Evolutionary conservation across 2,329 filamentous ascomycete genomes (phyloP), one percentile per base, ranked within the genome.

Genomic region (Pseudogymnoascus sp.): DNA sequence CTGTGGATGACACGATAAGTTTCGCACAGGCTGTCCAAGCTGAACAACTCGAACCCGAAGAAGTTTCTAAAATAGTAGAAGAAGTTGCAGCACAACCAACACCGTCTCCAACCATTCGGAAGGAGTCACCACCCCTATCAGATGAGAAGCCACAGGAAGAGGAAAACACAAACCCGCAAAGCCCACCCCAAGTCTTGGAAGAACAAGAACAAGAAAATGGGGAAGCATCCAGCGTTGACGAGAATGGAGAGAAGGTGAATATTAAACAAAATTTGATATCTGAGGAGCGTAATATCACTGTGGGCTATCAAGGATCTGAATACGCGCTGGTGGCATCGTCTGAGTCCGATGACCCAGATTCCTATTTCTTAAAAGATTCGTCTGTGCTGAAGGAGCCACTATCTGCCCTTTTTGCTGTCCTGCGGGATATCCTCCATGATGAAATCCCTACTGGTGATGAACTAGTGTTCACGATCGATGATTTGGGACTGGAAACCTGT

Each of bases 301-400:
- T 87, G 16, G 69, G 78, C n/a, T 87, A 85, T 68, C 77, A 80
- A 64, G 79, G 78, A 12, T 76, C 75, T 59, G 79, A 83, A 62
- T 83, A 85, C 65, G 81, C 79, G 12, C 72, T 87, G 6, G 87
- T 87, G 68, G 82, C 83, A 37, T 82, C 81, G 2, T 74, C 75
- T 21, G 78, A 79, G 64, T 76, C 78, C 63, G 80, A 83, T 62
- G 76, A 79, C 31, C 78, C 81, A 6, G 78, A 82, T 65, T 78
- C 78, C 0, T 85, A 78, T 65, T 82, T 87, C 45, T 74, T 87
- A 21, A 77, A 81, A 66, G 80, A 87, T 67, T 77, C 80, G 65
- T 76, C 76, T 31, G 71, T 87, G 41, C 78, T 79, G n/a, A 77
- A 79, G 65, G 76, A 80, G 58, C 77, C 76, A 59, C 73, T 89